phyloP scores from a whole-genome alignment of 140 eudicot genomes.

The Senecio squalidus region DNA sequence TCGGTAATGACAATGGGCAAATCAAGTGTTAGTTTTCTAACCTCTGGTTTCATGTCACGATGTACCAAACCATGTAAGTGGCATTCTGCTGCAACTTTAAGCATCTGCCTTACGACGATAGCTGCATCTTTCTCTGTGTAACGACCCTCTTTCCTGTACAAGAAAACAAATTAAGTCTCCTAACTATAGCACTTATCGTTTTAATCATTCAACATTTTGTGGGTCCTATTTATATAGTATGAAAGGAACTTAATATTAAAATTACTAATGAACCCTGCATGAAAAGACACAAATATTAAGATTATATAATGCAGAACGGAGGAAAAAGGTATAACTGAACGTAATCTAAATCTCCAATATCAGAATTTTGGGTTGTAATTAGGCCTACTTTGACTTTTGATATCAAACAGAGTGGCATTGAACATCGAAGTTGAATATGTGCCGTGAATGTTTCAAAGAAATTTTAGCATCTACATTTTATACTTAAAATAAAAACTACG shows the following conservation, averaged over 20 bases:
- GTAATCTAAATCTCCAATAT: neutral
- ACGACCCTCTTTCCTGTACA: slow-evolving; percentile 74
- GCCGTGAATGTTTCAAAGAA: neutral
- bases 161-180: neutral
- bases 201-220: neutral
- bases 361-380: neutral
- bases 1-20: neutral
- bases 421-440: slow-evolving; percentile 1
- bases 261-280: neutral
- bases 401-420: neutral
- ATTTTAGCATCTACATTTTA: neutral
- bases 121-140: slow-evolving; percentile 68
- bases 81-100: neutral
- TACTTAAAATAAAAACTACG: neutral
- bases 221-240: neutral
- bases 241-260: neutral
- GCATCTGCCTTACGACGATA: too few species aligned
- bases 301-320: too few species aligned
- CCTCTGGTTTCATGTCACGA: neutral
- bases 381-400: slow-evolving; percentile 1
- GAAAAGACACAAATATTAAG: neutral
- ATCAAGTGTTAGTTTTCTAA: slow-evolving; percentile 1
- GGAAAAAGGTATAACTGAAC: neutral
- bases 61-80: neutral
- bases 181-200: neutral